Conservation (phyloP, 495 filamentous ascomycete genomes). For the Podospora fimiseda region DNA sequence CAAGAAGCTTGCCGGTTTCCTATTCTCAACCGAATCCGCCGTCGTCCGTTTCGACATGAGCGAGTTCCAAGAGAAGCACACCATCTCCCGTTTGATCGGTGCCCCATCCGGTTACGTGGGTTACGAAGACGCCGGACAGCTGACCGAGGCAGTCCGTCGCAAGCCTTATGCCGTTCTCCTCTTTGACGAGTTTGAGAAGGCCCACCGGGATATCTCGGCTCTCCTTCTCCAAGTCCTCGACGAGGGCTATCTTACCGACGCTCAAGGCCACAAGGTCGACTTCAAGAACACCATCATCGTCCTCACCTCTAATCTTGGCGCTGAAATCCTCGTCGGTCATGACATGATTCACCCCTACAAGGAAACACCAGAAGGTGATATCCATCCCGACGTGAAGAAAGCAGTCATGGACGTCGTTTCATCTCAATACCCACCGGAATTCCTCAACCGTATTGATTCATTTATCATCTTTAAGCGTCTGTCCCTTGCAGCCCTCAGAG, state of each 20-base stretch:
- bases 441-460: conserved; percentile 92
- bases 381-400: conserved; percentile 61
- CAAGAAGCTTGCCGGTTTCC: conserved; percentile 88
- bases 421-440: conserved; percentile 76
- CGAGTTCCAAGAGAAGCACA: conserved; percentile 97
- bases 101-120: conserved; percentile 91
- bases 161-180: conserved; percentile 94
- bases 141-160: conserved; percentile 89
- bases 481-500: conserved; percentile 67
- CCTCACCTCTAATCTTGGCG: conserved; percentile 87
- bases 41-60: conserved; percentile 92
- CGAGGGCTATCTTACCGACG: conserved; percentile 91
- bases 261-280: conserved; percentile 92
- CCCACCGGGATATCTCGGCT: conserved; percentile 88
- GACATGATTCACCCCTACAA: conserved; percentile 52
- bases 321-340: conserved; percentile 60
- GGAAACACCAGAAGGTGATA: conserved; percentile 54
- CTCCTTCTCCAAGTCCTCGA: conserved; percentile 94
- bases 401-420: conserved; percentile 88
- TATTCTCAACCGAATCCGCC: conserved; percentile 86
- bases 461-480: conserved; percentile 93
- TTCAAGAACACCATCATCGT: conserved; percentile 96
- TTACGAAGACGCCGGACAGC: conserved; percentile 93
- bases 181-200: conserved; percentile 98
- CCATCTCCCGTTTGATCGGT: conserved; percentile 86